Evolutionary conservation across 108 stramenopile genomes (phyloP), one percentile per base, ranked within the genome.

Genomic region (Skeletonema marinoi): DNA sequence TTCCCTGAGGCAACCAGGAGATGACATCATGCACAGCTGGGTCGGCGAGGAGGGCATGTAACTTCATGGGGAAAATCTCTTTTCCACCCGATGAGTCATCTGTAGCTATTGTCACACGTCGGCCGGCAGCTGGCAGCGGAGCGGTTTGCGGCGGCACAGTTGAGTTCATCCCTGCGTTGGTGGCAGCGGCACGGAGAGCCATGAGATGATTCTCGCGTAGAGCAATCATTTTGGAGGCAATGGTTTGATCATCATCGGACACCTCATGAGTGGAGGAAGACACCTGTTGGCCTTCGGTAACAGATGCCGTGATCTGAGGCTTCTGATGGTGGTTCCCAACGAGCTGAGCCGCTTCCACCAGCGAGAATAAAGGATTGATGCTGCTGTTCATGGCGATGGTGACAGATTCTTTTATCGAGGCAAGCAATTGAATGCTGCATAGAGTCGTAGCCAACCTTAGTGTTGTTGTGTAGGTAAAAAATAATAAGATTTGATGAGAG

Each of bases 1-100:
- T 65, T 6, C 93, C 93, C 66, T 92, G 91, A 21, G 91, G 90
- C 29, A 94, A 87, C 93, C 93, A 94, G 0, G 91, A 82, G 14
- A 91, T 79, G 35, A 91, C 85, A 50, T 88, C 89, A 10, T 83
- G 80, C 0, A 91, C 69, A 10, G 86, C 69, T 32, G 73, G 29
- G 36, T 92, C 90, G 32, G 85, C 66, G 17, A 94, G 82, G 35
- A 94, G 86, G 14, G 82, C 82, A 44, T 92, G 84, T 12, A 94
- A 75, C 42, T 89, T 78, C 70, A 88, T 80, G 32, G 93, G 93
- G 65, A 94, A 94, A 14, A 81, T 91, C n/a, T 90, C 90, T 29
- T 68, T 80, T 38, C 31, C 7, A 14, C 25, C 38, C 38, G 58
- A 38, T 4, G 32, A 16, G 29, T 44, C 44, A 32, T 10, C 14